phyloP scores from a whole-genome alignment of 1,284 basidiomycete genomes.

The Ceratobasidium sp. region DNA sequence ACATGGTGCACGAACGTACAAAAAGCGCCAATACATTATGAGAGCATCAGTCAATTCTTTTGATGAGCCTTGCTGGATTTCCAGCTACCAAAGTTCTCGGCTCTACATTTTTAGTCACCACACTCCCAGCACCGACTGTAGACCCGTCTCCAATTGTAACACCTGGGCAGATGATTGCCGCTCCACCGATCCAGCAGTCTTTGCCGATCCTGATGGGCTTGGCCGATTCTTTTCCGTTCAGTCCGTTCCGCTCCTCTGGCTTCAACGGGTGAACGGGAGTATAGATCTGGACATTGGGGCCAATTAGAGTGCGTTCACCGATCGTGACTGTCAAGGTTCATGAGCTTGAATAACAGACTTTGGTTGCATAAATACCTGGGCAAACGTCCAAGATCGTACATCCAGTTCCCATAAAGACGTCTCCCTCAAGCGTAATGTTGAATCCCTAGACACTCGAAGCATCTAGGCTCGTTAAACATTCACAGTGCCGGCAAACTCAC shows the following conservation, averaged over 20 bases:
- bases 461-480: neutral
- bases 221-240: conserved; percentile 46
- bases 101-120: conserved; percentile 55
- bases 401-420: conserved; percentile 48
- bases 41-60: conserved; percentile 44
- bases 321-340: conserved; percentile 46
- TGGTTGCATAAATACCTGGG: conserved; percentile 44
- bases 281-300: conserved; percentile 50
- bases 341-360: conserved; percentile 34
- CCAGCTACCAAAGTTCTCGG: conserved; percentile 53
- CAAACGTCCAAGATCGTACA: conserved; percentile 49
- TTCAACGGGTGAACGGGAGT: conserved; percentile 52
- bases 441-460: conserved; percentile 44
- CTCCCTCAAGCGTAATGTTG: conserved; percentile 48
- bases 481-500: conserved; percentile 42
- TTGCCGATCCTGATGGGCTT: conserved; percentile 51
- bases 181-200: conserved; percentile 55
- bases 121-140: conserved; percentile 55
- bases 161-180: conserved; percentile 52
- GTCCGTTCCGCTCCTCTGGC: conserved; percentile 48
- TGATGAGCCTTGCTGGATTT: conserved; percentile 54
- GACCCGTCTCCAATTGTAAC: conserved; percentile 55
- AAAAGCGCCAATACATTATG: neutral
- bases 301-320: conserved; percentile 50
- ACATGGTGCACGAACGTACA: too few species aligned